Conservation (phyloP, 2,329 filamentous ascomycete species). For the Cercospora sp. region DNA sequence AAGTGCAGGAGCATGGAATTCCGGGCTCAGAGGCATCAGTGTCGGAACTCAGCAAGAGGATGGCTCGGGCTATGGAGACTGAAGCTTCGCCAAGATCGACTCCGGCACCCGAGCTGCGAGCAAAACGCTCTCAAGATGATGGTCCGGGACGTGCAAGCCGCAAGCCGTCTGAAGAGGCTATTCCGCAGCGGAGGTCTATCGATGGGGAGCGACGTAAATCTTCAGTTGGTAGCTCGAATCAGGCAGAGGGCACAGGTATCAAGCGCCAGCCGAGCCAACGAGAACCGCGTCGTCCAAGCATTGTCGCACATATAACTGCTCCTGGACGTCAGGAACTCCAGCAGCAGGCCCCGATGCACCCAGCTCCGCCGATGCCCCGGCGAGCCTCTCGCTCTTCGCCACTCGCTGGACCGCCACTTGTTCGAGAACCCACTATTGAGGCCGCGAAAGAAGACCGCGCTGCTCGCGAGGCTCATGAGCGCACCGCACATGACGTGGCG, state of each 20-base stretch:
- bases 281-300: slow-evolving; percentile 46
- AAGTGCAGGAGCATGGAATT: slow-evolving; percentile 28
- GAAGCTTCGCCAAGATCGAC: slow-evolving; percentile 22
- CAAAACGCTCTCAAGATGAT: slow-evolving; percentile 28
- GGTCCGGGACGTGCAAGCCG: slow-evolving; percentile 20
- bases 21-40: slow-evolving; percentile 29
- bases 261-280: slow-evolving; percentile 41
- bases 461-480: slow-evolving; percentile 55
- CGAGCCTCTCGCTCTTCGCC: slow-evolving; percentile 56
- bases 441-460: slow-evolving; percentile 25
- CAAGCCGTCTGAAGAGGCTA: slow-evolving; percentile 34
- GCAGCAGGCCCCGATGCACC: slow-evolving; percentile 29
- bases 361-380: slow-evolving; percentile 53
- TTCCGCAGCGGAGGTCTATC: slow-evolving; percentile 23
- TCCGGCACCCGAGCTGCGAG: slow-evolving; percentile 23
- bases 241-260: slow-evolving; percentile 24
- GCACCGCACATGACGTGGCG: slow-evolving; percentile 79
- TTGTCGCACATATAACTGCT: slow-evolving; percentile 48
- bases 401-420: slow-evolving; percentile 45
- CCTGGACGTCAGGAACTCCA: slow-evolving; percentile 44
- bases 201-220: slow-evolving; percentile 32
- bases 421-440: slow-evolving; percentile 46
- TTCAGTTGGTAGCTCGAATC: slow-evolving; percentile 25
- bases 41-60: slow-evolving; percentile 36
- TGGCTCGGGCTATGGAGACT: slow-evolving; percentile 36